Conservation (phyloP, 2,329 filamentous ascomycete species). For the Triangularia setosa region DNA sequence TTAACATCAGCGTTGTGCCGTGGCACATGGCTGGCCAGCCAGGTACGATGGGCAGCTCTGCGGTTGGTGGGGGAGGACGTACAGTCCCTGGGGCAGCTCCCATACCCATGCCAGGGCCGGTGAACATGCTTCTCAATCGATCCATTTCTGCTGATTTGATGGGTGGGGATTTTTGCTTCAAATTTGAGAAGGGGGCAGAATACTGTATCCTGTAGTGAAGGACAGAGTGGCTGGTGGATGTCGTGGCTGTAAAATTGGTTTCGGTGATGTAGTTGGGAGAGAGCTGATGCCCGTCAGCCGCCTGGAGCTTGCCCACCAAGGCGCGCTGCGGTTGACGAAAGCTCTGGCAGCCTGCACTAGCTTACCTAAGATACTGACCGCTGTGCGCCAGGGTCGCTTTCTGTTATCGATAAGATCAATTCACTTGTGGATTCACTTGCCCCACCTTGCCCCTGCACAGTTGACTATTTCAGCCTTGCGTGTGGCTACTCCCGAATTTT, state of each 20-base stretch:
- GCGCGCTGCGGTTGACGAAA: constrained; percentile 27
- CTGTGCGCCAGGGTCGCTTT: background rate
- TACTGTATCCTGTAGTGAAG: background rate
- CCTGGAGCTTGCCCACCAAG: constrained; percentile 16
- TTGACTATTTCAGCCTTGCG: background rate
- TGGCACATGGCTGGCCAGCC: background rate
- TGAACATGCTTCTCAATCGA: constrained; percentile 84
- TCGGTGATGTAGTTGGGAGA: background rate
- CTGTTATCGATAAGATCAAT: background rate
- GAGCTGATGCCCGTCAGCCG: constrained; percentile 10
- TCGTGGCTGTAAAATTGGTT: constrained; percentile 6
- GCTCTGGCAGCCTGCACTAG: constrained; percentile 28
- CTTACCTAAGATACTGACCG: constrained; percentile 21
- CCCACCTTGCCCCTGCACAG: background rate
- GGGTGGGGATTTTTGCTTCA: constrained; percentile 2
- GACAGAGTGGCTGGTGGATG: background rate
- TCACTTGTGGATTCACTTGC: background rate
- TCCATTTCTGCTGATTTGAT: constrained; percentile 59
- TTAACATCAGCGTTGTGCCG: background rate
- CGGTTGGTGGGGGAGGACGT: constrained; percentile 32
- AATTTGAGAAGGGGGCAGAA: background rate
- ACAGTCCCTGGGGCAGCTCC: constrained; percentile 59
- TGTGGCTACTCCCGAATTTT: background rate
- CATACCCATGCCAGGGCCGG: constrained; percentile 66
- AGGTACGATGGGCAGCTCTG: constrained; percentile 6